Percentiles rank a stretch among this genome's conserved stretches.
phyloP scores from a whole-genome alignment of 805 yeast species.

The Candida pini region DNA sequence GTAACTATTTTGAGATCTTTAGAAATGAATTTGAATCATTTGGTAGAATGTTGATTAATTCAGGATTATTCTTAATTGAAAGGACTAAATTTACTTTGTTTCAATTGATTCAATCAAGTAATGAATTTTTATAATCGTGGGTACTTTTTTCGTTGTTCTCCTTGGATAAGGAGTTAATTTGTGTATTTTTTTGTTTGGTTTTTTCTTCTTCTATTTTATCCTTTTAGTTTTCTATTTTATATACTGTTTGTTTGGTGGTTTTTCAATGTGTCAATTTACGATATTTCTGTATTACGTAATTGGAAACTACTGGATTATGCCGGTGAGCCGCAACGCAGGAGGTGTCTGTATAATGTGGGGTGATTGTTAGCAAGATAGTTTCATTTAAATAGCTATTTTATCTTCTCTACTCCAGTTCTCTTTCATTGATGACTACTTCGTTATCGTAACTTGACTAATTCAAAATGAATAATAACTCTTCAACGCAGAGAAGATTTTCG shows the following conservation, averaged over 20 bases:
- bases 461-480: too few species aligned
- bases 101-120: not conserved
- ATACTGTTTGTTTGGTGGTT: not conserved
- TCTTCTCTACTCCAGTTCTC: too few species aligned
- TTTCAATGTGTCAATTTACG: too few species aligned
- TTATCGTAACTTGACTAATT: too few species aligned
- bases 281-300: too few species aligned
- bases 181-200: not conserved
- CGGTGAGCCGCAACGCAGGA: too few species aligned
- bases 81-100: not conserved
- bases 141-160: not conserved
- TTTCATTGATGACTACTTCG: too few species aligned
- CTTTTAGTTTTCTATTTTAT: not conserved
- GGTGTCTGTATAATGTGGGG: too few species aligned
- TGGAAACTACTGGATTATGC: too few species aligned
- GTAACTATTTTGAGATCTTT: not conserved
- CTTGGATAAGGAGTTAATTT: not conserved
- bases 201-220: not conserved
- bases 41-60: not conserved
- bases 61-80: not conserved
- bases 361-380: too few species aligned
- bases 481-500: too few species aligned
- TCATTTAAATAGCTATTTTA: too few species aligned
- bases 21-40: not conserved
- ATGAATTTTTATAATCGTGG: not conserved